Evolutionary conservation across 1,284 basidiomycete species (phyloP).

Genomic region (Microbotryum lychnidis-dioicae): DNA sequence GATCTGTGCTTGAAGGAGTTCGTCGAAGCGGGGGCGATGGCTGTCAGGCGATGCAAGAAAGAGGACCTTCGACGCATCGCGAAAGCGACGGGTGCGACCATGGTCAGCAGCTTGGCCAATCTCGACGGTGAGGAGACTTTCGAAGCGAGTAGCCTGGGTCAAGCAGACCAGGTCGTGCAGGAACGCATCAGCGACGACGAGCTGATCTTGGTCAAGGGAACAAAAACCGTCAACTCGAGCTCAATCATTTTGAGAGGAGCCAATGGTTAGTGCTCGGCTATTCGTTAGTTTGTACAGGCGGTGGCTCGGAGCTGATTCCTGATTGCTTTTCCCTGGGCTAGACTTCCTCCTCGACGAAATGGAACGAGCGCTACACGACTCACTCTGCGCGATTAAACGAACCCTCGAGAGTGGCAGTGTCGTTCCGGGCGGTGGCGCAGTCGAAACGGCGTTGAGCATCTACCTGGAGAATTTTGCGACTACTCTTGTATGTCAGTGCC

Average conservation of each 20-base stretch:
- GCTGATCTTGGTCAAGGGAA: conserved; percentile 92
- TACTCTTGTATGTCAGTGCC: conserved; percentile 60
- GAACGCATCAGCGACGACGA: conserved; percentile 99
- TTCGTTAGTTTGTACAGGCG: not conserved
- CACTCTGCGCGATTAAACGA: conserved; percentile 89
- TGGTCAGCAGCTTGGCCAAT: conserved; percentile 89
- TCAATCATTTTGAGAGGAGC: conserved; percentile 93
- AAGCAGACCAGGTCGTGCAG: conserved; percentile 91
- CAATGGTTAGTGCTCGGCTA: conserved; percentile 47
- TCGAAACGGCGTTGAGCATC: conserved; percentile 92
- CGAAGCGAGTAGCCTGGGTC: conserved; percentile 79
- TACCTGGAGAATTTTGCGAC: conserved; percentile 99
- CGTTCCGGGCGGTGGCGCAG: conserved; percentile 94
- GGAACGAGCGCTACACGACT: conserved; percentile 94
- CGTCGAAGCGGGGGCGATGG: conserved; percentile 98
- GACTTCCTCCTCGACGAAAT: conserved; percentile 99
- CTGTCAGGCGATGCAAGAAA: conserved; percentile 92
- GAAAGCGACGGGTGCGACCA: conserved; percentile 89
- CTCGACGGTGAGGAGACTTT: conserved; percentile 98
- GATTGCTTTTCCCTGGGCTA: not conserved
- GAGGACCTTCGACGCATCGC: conserved; percentile 96
- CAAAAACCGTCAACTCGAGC: conserved; percentile 87
- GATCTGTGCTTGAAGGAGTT: conserved; percentile 98
- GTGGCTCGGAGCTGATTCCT: no score
- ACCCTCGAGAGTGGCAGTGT: conserved; percentile 93